These are phyloP conservation scores for Diaporthe sp. DNA, from an alignment of 2,329 filamentous ascomycete species.

Conservation along the genomic window DNA sequence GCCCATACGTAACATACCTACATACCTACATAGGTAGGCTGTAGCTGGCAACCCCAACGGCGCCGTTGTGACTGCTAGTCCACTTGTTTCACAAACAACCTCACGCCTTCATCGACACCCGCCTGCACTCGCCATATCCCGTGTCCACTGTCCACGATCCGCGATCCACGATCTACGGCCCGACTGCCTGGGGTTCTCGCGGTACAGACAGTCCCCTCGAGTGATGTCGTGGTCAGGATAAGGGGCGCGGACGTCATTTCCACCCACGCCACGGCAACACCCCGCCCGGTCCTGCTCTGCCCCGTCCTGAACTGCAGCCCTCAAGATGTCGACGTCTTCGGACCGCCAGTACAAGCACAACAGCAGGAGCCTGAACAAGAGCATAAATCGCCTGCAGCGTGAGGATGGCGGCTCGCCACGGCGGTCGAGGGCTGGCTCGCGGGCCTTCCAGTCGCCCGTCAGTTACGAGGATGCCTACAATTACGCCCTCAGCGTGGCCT, in stretches of 20 bases:
- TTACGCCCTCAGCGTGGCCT: constrained; percentile 90
- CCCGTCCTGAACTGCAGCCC: background rate
- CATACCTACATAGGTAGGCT: too few species aligned
- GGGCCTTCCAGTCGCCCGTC: constrained; percentile 60
- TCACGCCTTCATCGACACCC: background rate
- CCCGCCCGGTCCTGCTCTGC: background rate
- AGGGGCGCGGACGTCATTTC: constrained; percentile 39
- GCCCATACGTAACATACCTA: background rate
- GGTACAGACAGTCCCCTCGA: background rate
- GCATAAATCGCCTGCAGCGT: constrained; percentile 58
- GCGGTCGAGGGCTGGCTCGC: constrained; percentile 59
- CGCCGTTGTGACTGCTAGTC: background rate
- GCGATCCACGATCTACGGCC: background rate
- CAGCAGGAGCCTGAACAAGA: constrained; percentile 58
- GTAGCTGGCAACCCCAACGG: background rate
- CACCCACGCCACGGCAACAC: constrained; percentile 35
- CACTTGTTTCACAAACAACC: constrained; percentile 12
- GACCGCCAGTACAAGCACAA: constrained; percentile 59
- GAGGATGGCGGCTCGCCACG: constrained; percentile 48
- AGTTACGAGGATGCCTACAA: constrained; percentile 87
- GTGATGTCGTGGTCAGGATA: constrained; percentile 38
- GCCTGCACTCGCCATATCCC: background rate
- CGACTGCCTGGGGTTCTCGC: background rate
- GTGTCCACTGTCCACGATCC: background rate
- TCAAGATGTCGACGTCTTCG: constrained; percentile 64